Evolutionary conservation across 345 rosid genomes (phyloP).

Genomic region (Brassica nigra): DNA sequence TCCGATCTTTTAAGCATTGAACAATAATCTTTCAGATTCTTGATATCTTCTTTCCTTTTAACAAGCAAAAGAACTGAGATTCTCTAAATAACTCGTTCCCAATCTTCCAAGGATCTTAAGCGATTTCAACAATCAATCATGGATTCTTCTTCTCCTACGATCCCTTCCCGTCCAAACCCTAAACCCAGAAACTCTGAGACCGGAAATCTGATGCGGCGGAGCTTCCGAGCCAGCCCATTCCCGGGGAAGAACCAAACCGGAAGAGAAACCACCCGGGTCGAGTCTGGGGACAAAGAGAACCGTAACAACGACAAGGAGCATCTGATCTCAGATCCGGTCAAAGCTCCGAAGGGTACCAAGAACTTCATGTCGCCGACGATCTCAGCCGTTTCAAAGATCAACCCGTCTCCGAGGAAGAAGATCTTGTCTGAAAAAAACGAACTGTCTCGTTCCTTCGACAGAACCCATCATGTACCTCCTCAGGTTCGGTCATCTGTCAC

Average conservation of each 20-base stretch:
- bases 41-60: slow-evolving; percentile 35
- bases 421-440: slow-evolving; percentile 70
- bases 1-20: slow-evolving; percentile 14
- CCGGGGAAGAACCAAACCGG: slow-evolving; percentile 35
- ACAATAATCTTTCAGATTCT: slow-evolving; percentile 23
- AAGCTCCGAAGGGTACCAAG: slow-evolving; percentile 55
- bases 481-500: slow-evolving; percentile 46
- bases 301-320: slow-evolving; percentile 1
- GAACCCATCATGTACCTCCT: slow-evolving; percentile 24
- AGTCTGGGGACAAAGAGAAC: slow-evolving; percentile 67
- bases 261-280: slow-evolving; percentile 33
- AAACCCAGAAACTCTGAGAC: slow-evolving; percentile 56
- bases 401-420: slow-evolving; percentile 73
- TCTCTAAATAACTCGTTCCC: not conserved
- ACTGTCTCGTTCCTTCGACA: slow-evolving; percentile 42
- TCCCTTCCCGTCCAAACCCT: slow-evolving; percentile 43
- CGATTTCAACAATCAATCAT: slow-evolving; percentile 19
- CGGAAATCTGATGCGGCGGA: slow-evolving; percentile 62
- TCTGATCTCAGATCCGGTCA: slow-evolving; percentile 31
- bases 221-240: slow-evolving; percentile 62
- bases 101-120: not conserved
- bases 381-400: slow-evolving; percentile 75
- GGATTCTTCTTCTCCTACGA: slow-evolving; percentile 42
- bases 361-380: slow-evolving; percentile 90
- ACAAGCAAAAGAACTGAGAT: not conserved